Evolutionary conservation across 805 yeast species (phyloP).

Genomic region (Komagataella phaffii): DNA sequence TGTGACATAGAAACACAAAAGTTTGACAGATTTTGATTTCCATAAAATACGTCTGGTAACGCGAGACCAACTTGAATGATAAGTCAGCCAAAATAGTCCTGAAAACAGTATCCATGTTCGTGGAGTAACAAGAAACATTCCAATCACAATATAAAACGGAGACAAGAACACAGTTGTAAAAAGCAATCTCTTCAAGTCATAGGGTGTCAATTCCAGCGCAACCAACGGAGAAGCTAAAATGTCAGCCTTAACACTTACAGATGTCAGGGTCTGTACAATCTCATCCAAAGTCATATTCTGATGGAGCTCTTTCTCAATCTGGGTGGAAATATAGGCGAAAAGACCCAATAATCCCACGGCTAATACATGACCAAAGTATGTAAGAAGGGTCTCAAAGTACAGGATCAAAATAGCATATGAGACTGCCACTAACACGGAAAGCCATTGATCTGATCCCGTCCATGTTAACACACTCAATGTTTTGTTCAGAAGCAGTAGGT

Average conservation of each 20-base stretch:
- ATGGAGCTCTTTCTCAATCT: conserved; percentile 43
- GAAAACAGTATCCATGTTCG: conserved; percentile 43
- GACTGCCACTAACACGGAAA: conserved; percentile 48
- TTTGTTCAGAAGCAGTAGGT: conserved; percentile 60
- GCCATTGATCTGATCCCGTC: conserved; percentile 80
- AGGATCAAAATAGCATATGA: conserved; percentile 43
- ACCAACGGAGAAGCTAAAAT: conserved; percentile 72
- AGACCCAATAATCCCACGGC: conserved; percentile 47
- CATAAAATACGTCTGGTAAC: conserved; percentile 77
- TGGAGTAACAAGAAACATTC: conserved; percentile 60
- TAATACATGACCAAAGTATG: conserved; percentile 73
- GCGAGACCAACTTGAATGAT: conserved; percentile 77
- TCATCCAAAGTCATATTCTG: conserved; percentile 78
- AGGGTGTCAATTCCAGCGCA: conserved; percentile 53
- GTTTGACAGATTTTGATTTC: conserved; percentile 63
- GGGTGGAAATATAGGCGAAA: conserved; percentile 44
- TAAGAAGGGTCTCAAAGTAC: conserved; percentile 68
- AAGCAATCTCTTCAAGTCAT: conserved; percentile 67
- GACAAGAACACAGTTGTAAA: conserved; percentile 79
- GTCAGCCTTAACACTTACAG: conserved; percentile 65
- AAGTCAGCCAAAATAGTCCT: conserved; percentile 57
- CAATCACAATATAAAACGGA: conserved; percentile 65
- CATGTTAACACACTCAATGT: conserved; percentile 68
- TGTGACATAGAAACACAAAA: conserved; percentile 67
- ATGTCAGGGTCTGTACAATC: conserved; percentile 62